Evolutionary conservation across 2,329 filamentous ascomycete genomes (phyloP), one percentile per base, ranked within the genome.

Genomic region (Ceratocystis alfenasii): DNA sequence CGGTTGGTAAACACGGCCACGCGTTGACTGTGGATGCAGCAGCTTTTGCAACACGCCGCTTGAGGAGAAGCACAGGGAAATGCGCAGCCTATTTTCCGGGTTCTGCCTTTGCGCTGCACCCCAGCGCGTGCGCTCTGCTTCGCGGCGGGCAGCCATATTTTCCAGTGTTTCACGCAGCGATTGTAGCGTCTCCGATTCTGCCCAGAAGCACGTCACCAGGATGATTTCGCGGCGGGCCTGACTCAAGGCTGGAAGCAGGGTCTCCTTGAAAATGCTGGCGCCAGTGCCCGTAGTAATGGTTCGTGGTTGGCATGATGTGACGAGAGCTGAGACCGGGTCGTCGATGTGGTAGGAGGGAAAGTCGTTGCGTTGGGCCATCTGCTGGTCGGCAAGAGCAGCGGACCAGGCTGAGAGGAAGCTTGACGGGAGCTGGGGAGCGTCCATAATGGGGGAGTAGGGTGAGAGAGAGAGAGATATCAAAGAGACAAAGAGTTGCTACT

Each of bases 131-230:
- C 65, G 10, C 71, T 73, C 60, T 70, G 48, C 75, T 75, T 71
- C 78, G 76, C 70, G 70, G 12, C 73, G 68, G 2, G 73, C 70
- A 0, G 87, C 88, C 7, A 94, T 79, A 63, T 77, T 77, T 15
- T 78, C 74, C 0, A 94, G 78, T 0, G 84, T 77, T 3, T 81
- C 75, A 48, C 77, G 78, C 12, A 94, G 76, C 0, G 79, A 79
- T 3, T 80, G 76, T 20, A 86, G 77, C 0, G 84, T 86, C 1
- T 79, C 74, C 0, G 88, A 92, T 0, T 78, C 76, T 0, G 89
- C 85, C 88, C 89, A 92, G 75, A 92, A 94, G 74, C 89, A 93
- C 7, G 89, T 93, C 5, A 91, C 87, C 53, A 94, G 79, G 67
- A 91, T 83, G 33, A 92, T 77, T 70, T 90, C 88, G 61, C 79